phyloP scores from a whole-genome alignment of 140 eudicot genomes.

The Anethum foeniculum region DNA sequence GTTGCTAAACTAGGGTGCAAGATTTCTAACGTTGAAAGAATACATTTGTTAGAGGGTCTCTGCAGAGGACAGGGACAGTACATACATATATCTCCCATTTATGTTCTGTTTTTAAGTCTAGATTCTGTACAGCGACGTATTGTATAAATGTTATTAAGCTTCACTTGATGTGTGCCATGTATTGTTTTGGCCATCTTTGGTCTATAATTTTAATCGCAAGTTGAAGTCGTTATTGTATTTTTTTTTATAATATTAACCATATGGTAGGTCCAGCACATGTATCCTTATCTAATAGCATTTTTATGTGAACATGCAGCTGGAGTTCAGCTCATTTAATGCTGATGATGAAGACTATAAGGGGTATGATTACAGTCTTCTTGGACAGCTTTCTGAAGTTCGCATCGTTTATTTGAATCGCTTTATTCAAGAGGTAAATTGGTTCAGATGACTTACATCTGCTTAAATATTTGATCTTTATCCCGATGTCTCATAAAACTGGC shows the following conservation, averaged over 20 bases:
- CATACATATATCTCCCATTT: background rate
- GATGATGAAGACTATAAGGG: constrained; percentile 97
- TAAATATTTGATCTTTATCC: constrained; percentile 11
- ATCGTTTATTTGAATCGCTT: constrained; percentile 88
- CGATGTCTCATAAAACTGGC: constrained; percentile 19
- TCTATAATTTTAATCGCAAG: background rate
- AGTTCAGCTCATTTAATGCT: constrained; percentile 64
- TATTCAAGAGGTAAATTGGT: constrained; percentile 68
- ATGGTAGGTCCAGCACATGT: background rate
- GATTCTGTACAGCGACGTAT: background rate
- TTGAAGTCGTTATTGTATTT: background rate
- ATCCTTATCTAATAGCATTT: background rate
- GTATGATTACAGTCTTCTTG: constrained; percentile 76
- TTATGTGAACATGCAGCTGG: constrained; percentile 46
- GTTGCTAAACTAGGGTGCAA: background rate
- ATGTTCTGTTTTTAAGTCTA: background rate
- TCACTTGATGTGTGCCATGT: background rate
- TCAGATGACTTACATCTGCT: constrained; percentile 2
- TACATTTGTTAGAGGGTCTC: background rate
- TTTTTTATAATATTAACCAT: background rate
- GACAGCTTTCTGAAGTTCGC: constrained; percentile 97
- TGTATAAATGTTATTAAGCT: background rate
- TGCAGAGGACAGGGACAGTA: background rate
- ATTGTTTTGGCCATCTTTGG: background rate
- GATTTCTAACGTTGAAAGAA: background rate